Conservation (phyloP, 768 basidiomycete genomes). For the Tricholoma flavovirens region DNA sequence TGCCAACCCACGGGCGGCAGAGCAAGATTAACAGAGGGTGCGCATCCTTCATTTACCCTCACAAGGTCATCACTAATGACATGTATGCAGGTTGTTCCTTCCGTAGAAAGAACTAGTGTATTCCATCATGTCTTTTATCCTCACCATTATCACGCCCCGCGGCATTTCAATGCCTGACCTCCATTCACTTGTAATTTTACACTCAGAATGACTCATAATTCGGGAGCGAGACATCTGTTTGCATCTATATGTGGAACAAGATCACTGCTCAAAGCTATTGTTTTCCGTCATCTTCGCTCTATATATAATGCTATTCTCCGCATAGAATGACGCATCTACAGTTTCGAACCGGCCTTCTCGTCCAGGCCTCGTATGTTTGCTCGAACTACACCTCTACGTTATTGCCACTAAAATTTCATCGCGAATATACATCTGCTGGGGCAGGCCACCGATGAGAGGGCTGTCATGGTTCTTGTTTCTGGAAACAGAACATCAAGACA, state of each 20-base stretch:
- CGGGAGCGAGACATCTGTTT: too few relatives aligned
- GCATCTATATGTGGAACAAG: too few relatives aligned
- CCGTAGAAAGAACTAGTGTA: constrained; percentile 84
- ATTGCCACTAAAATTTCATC: constrained; percentile 66
- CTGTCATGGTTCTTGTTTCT: constrained; percentile 73
- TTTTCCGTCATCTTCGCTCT: neutral
- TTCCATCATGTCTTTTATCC: constrained; percentile 14
- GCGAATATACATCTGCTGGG: constrained; percentile 71
- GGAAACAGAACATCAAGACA: constrained; percentile 77
- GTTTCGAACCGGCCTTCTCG: constrained; percentile 27
- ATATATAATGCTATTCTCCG: neutral
- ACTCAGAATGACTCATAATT: neutral
- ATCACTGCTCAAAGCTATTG: too few relatives aligned
- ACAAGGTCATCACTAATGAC: constrained; percentile 4
- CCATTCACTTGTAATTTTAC: neutral
- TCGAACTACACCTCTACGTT: constrained; percentile 67
- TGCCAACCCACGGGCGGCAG: constrained; percentile 99
- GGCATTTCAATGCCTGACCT: neutral
- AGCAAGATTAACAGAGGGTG: constrained; percentile 96
- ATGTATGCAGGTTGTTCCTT: constrained; percentile 81
- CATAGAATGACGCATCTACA: constrained; percentile 21
- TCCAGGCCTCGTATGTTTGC: constrained; percentile 44
- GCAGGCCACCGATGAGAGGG: constrained; percentile 63
- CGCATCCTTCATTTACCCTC: constrained; percentile 24
- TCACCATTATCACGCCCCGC: neutral